Base-by-base conservation (phyloP, 306 rosid genomes). In the Canavalia gladiata region DNA sequence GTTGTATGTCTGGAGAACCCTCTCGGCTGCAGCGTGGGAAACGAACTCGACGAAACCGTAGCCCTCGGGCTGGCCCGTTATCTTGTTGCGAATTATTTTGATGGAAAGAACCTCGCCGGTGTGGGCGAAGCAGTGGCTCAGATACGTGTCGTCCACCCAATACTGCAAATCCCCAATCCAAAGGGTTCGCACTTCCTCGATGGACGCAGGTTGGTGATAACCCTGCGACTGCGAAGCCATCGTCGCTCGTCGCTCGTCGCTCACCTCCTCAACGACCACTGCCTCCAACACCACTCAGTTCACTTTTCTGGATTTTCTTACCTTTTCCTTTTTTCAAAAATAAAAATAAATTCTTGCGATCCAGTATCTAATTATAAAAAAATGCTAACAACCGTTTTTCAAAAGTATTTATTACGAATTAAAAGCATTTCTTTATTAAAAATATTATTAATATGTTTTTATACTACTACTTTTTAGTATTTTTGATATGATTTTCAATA, bases 131-230 rank as follows among this genome's bases (percentile, higher is more conserved):
- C 97, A 92, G 68, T 78, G 83, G 39, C 29, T 88, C n/a, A 94
- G 97, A 80, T 94, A 94, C 60, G 75, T 77, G 63, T 94, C 97
- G 84, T 94, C 97, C 75, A 90, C 91, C 98, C 97, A 94, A 54
- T 90, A 94, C 87, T 94, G 97, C 68, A 94, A 86, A 87, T 94
- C 95, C 28, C 98, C 97, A 64, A 94, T 92, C 97, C 97, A 94
- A 0, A 94, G 97, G 33, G 97, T 94, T 85, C 94, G 83, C 6
- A 94, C 95, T 88, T 94, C 97, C 56, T 82, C 82, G 1, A 82
- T 75, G 1, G 82, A 9, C 0, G 89, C n/a, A 3, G 86, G 76
- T 68, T 86, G 86, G 25, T 82, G 86, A 47, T 86, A 79, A 0
- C 62, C 65, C 64, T 82, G 80, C 59, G 80, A 43, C 70, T 68